Percentiles rank a stretch among this genome's conserved stretches.
Conservation (phyloP, 2,329 filamentous ascomycete genomes). For the Fusarium subtropicale region DNA sequence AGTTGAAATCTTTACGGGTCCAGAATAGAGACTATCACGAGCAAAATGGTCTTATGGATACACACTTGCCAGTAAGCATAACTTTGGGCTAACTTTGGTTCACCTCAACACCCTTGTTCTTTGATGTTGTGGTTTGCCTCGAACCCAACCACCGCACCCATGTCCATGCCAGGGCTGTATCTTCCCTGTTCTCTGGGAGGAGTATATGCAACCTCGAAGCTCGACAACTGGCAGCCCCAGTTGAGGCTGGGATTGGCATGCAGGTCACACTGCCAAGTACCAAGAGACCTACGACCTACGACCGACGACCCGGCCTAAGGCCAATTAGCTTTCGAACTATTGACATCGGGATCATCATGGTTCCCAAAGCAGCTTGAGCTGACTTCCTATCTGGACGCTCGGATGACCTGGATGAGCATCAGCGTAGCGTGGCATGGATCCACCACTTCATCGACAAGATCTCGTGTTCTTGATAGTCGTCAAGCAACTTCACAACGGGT, state of each 20-base stretch:
- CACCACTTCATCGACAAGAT: constrained; percentile 8
- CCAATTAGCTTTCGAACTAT: constrained; percentile 39
- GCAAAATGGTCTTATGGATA: constrained; percentile 10
- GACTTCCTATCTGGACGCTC: constrained; percentile 33
- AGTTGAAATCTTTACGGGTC: background rate
- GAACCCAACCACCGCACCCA: constrained; percentile 11
- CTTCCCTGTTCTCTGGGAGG: constrained; percentile 10
- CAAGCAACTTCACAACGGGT: background rate
- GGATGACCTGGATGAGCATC: constrained; percentile 10
- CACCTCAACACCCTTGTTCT: constrained; percentile 14
- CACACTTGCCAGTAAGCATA: constrained; percentile 22
- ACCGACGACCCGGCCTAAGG: constrained; percentile 1
- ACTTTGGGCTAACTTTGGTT: constrained; percentile 4
- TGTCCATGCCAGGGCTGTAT: background rate
- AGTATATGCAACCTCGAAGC: constrained; percentile 24
- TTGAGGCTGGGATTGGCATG: constrained; percentile 37
- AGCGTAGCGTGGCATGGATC: background rate
- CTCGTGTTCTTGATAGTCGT: background rate
- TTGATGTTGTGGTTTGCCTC: constrained; percentile 13
- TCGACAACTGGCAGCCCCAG: constrained; percentile 37
- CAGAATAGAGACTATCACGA: background rate
- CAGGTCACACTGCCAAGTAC: constrained; percentile 28
- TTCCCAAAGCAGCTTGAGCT: constrained; percentile 36
- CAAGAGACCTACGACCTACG: background rate
- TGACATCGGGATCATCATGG: constrained; percentile 13